A percentile compares a stretch with the other conserved stretches of the same genome.
Conservation (phyloP, 1,284 basidiomycete species). For the Ceratobasidium sp. region DNA sequence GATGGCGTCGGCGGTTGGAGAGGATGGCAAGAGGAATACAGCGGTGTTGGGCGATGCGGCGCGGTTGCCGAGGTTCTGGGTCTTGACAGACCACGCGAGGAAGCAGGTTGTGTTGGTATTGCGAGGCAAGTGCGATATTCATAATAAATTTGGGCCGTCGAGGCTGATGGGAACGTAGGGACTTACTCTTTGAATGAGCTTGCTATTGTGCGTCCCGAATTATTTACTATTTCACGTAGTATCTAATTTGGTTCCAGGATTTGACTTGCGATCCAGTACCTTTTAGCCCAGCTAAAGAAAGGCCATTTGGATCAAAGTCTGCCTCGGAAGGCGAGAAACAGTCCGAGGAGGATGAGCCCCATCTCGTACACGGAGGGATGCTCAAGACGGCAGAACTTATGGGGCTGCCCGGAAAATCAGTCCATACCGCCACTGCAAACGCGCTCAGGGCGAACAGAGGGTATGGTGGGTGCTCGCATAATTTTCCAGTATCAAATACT, state of each 20-base stretch:
- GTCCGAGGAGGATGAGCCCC: conserved; percentile 55
- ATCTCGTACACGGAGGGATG: conserved; percentile 83
- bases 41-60: conserved; percentile 66
- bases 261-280: conserved; percentile 79
- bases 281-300: conserved; percentile 66
- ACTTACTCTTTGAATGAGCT: conserved; percentile 86
- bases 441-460: conserved; percentile 75
- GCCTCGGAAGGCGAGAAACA: conserved; percentile 41
- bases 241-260: conserved; percentile 58
- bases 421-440: conserved; percentile 78
- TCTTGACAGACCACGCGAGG: conserved; percentile 78
- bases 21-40: conserved; percentile 35
- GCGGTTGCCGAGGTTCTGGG: conserved; percentile 84
- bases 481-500: neutral
- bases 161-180: conserved; percentile 58
- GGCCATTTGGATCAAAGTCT: conserved; percentile 46
- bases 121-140: conserved; percentile 60
- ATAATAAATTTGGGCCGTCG: conserved; percentile 19
- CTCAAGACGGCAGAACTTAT: conserved; percentile 80
- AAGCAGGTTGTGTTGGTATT: conserved; percentile 79
- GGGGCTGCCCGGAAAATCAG: conserved; percentile 80
- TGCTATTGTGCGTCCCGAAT: conserved; percentile 62
- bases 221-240: neutral
- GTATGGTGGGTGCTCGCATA: conserved; percentile 66
- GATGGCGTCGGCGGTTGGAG: conserved; percentile 26